A percentile compares a stretch with the other conserved stretches of the same genome.
phyloP scores from a whole-genome alignment of 1,284 basidiomycete genomes.

The Heterobasidion parviporum region DNA sequence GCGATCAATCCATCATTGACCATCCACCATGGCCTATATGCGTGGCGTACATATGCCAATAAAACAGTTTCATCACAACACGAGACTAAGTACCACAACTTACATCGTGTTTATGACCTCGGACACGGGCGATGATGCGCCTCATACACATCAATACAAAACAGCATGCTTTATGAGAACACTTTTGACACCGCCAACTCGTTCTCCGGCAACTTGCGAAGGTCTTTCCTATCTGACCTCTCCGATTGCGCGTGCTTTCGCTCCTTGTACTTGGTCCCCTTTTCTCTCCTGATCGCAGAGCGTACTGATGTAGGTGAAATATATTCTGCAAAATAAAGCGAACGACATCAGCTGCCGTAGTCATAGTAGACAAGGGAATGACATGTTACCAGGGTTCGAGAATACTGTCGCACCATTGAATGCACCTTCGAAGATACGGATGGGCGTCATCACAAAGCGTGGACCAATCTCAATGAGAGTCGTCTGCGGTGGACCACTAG shows the following conservation, averaged over 20 bases:
- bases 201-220: conserved; percentile 66
- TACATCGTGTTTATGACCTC: no score
- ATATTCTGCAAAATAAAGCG: conserved; percentile 57
- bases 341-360: background rate
- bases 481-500: conserved; percentile 68
- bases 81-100: no score
- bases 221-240: conserved; percentile 56
- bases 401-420: conserved; percentile 94
- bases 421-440: conserved; percentile 96
- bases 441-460: conserved; percentile 94
- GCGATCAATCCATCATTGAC: no score
- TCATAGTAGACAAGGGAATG: background rate
- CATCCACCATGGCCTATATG: no score
- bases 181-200: conserved; percentile 82
- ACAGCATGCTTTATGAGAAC: conserved; percentile 52
- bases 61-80: no score
- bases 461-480: conserved; percentile 93
- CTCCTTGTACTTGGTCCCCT: conserved; percentile 74
- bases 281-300: conserved; percentile 60
- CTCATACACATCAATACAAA: background rate
- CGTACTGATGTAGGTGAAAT: conserved; percentile 82
- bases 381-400: conserved; percentile 79
- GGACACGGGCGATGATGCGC: background rate
- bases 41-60: no score
- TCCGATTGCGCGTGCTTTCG: conserved; percentile 78